Base-by-base conservation (phyloP, 257 asterid species). In the Nicotiana attenuata region DNA sequence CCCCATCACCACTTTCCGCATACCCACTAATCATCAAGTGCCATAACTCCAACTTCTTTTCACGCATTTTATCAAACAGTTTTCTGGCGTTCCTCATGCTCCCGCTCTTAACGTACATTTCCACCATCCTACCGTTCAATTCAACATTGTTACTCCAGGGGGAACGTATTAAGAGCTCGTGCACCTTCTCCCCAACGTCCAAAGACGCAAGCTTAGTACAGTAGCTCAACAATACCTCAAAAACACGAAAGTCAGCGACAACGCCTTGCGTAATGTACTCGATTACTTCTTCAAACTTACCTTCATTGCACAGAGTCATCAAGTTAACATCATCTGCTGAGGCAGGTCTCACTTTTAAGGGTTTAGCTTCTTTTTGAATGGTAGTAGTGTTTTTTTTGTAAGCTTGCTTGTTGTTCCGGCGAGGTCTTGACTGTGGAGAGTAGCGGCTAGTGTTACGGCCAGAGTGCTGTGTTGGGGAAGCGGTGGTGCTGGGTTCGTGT, bases 21-120 rank as follows among this genome's bases (percentile, higher is more conserved):
- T 85, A 88, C 5, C 91, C 91, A 22, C 38, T 80, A 24, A 88
- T 85, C 89, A 88, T 86, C 79, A 82, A 63, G 77, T 83, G 81
- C 83, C 85, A 88, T 20, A 86, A 73, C 14, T 17, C 82, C 76
- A 86, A 75, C 67, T 66, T 85, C 19, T 53, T 73, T 0, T 83
- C 88, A 24, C 35, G 83, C 86, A 88, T 65, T 79, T 82, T 86
- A 63, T 85, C 88, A 56, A 88, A 83, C 83, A 88, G 77, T 31
- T 76, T 85, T 41, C 84, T 85, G 31, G 91, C 90, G 24, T 63
- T 65, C 79, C 81, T 86, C 87, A 80, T 86, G 76, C 75, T 80
- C 76, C 88, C 87, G 38, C 78, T 56, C 45, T 79, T 79, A 33
- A 85, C 82, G 17, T 81, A 83, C 86, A 88, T 81, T 64, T 68